Evolutionary conservation across 306 rosid species (phyloP).

Genomic region (Lathyrus sativus): DNA sequence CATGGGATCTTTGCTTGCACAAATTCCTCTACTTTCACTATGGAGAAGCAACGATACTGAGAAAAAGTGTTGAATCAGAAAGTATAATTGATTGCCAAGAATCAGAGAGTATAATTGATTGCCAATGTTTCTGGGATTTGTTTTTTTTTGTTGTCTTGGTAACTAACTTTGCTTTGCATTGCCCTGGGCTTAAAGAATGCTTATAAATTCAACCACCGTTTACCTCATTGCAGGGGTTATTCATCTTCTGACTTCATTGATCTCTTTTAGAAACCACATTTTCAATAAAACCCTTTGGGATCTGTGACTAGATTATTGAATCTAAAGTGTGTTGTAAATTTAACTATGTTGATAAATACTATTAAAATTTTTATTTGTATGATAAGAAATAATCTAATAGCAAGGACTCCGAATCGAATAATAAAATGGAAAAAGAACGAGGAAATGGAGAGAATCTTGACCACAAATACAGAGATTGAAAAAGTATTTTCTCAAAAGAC

Average conservation of each 20-base stretch:
- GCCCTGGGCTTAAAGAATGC: constrained; percentile 19
- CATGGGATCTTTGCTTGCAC: constrained; percentile 50
- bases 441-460: too few relatives aligned
- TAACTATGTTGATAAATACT: too few relatives aligned
- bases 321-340: too few relatives aligned
- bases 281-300: background rate
- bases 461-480: too few relatives aligned
- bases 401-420: too few relatives aligned
- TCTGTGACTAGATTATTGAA: background rate
- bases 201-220: constrained; percentile 23
- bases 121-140: background rate
- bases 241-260: background rate
- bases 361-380: too few relatives aligned
- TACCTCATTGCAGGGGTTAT: background rate
- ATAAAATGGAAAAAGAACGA: too few relatives aligned
- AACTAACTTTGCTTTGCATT: constrained; percentile 22
- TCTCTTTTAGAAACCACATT: background rate
- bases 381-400: too few relatives aligned
- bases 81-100: constrained; percentile 9
- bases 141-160: constrained; percentile 8
- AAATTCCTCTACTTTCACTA: constrained; percentile 44
- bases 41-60: constrained; percentile 43
- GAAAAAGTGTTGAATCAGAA: constrained; percentile 33
- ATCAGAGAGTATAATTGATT: constrained; percentile 23
- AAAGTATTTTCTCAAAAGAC: too few relatives aligned